These are phyloP conservation scores for Pseudoscleropodium purum DNA, from an alignment of 225 moss, liverwort and hornwort genomes.

Conservation along the genomic window DNA sequence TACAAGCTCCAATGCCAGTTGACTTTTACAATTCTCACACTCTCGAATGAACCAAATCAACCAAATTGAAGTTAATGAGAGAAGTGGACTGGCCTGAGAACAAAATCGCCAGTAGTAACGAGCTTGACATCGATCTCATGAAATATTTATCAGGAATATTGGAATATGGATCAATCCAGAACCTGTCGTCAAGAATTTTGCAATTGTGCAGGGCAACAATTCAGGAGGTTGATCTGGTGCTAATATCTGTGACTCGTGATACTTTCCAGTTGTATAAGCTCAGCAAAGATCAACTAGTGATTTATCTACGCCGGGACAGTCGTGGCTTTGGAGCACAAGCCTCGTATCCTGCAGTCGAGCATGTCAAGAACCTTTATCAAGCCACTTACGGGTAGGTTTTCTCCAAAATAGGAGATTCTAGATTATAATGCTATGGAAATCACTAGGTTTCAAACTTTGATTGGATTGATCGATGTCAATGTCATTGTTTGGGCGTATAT, in stretches of 20 bases:
- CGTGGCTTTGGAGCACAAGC: constrained; percentile 11
- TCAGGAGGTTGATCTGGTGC: background rate
- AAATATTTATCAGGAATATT: too few relatives aligned
- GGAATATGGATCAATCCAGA: too few relatives aligned
- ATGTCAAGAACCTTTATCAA: background rate
- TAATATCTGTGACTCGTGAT: background rate
- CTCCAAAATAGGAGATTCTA: background rate
- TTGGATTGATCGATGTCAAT: background rate
- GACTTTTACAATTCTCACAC: too few relatives aligned
- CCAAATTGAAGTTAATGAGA: background rate
- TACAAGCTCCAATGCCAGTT: background rate
- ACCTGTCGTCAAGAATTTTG: background rate
- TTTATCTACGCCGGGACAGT: constrained; percentile 24
- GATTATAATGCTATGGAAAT: background rate
- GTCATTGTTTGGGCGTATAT: background rate
- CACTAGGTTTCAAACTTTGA: background rate
- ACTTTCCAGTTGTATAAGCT: constrained; percentile 4
- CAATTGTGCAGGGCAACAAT: too few relatives aligned
- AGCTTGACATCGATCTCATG: background rate
- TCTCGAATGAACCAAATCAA: background rate
- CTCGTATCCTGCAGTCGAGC: constrained; percentile 5
- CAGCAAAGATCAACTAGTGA: constrained; percentile 18
- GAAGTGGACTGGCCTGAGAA: background rate
- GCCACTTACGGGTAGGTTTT: background rate
- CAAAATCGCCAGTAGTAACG: background rate